Base-by-base conservation (phyloP, 2,329 filamentous ascomycete genomes). In the Dactylonectria macrodidyma region DNA sequence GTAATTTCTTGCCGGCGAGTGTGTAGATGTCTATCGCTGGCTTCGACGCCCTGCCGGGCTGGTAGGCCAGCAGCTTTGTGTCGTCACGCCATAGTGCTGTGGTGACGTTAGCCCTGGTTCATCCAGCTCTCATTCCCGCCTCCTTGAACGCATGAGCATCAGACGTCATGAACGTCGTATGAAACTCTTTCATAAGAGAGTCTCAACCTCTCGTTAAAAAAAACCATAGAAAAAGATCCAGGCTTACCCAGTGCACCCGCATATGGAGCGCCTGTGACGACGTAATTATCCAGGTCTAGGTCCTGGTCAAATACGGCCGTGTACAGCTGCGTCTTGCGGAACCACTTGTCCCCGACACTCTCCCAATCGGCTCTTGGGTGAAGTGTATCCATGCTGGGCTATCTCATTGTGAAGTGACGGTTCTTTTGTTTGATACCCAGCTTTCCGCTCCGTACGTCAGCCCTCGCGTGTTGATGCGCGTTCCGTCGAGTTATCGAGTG, bases 21-120 rank as follows among this genome's bases (percentile, higher is more conserved):
- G 93, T 97, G 85, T 98, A 98, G 62, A 99, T 91, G 79, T 98
- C 95, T 82, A 99, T 97, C 75, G 91, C 93, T 22, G 94, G 91
- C 82, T 95, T 97, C 16, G 90, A 85, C 16, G 90, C 86, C 75
- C 91, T 90, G 2, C 90, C 86, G 58, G 92, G 91, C 70, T 93
- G 90, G 80, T 94, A 95, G 33, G 92, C 89, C 71, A 95, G 89
- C 38, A 97, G 85, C 80, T 97, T 97, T 74, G 88, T 89, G 76
- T 97, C 93, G 83, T 98, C 94, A 56, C 95, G 94, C 85, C 95
- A 94, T 67, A 98, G 85, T 59, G 95, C 95, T 97, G 79, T 48
- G 41, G 56, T 36, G 14, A n/a, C 34, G 56, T 74, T 71, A 68
- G 62, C 55, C n/a, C 38, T 30, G 58, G 7, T 19, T 47, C 48